phyloP scores from a whole-genome alignment of 192 early-diverging fungal species.

The Backusella liffmaniae region DNA sequence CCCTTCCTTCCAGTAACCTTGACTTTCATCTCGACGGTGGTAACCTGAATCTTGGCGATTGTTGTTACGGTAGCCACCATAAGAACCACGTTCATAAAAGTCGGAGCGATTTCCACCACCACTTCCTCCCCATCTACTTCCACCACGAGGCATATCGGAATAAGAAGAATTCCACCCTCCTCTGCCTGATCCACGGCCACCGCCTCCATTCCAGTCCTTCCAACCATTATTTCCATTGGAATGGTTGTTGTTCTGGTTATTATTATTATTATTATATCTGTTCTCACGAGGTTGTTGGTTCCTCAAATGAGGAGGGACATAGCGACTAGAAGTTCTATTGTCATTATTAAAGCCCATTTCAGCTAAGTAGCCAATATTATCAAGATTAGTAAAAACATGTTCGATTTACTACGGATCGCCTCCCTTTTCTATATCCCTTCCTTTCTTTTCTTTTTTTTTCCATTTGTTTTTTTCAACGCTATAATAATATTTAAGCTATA shows the following conservation, averaged over 20 bases:
- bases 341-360: conserved; percentile 59
- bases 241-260: conserved; percentile 25
- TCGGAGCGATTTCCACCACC: conserved; percentile 27
- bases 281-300: conserved; percentile 28
- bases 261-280: conserved; percentile 18
- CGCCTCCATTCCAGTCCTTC: conserved; percentile 34
- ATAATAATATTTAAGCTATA: not conserved
- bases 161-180: conserved; percentile 22
- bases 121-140: conserved; percentile 36
- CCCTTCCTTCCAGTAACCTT: conserved; percentile 74
- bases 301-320: conserved; percentile 70
- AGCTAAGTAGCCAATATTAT: not conserved
- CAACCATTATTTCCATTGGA: conserved; percentile 30
- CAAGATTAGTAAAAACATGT: not conserved
- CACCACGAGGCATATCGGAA: conserved; percentile 28
- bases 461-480: not conserved
- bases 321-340: conserved; percentile 47
- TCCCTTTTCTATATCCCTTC: not conserved
- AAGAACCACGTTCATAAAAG: conserved; percentile 44
- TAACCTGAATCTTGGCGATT: conserved; percentile 41
- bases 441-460: not conserved
- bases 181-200: not conserved
- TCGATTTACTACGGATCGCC: not conserved
- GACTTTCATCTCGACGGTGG: conserved; percentile 41
- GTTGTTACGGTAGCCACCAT: conserved; percentile 35